Base-by-base conservation (phyloP, 306 rosid genomes). In the Inga oerstediana region DNA sequence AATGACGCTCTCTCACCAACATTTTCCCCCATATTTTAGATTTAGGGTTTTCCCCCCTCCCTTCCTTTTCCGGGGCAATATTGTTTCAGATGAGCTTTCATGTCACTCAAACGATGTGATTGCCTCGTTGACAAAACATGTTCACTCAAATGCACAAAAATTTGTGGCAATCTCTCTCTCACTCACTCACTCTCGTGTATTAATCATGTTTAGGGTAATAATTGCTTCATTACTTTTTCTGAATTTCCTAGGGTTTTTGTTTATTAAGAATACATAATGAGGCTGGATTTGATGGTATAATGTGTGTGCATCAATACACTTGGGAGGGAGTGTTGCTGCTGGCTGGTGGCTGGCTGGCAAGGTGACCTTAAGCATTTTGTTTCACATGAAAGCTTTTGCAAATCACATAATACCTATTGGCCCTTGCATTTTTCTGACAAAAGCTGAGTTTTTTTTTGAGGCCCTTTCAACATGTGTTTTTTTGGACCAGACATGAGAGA, bases 71-170 rank as follows among this genome's bases (percentile, higher is more conserved):
- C 44, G 34, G 78, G 20, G 48, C 61, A 58, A 68, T 1, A 16
- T 67, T 77, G 88, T 75, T 86, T 44, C 37, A 17, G 90, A 82
- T 89, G 51, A 79, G 81, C 90, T 88, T 90, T 93, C 88, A 74
- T 85, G 83, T 89, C 89, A 84, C 75, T 88, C 89, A 87, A 87
- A 84, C 88, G 88, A 35, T 81, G 89, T 92, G 89, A 93, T 91
- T 89, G 87, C 87, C 91, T 81, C 76, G 88, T 90, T 92, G 94
- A 91, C 87, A 86, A 88, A 87, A 78, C 20, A 77, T 56, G 78
- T 83, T 85, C 44, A 81, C 81, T 82, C 88, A 72, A 39, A 75
- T 81, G 86, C 86, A 80, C 83, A 44, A 61, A 22, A 76, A 39
- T 76, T 45, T 69, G 80, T 49, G 79, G 79, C 74, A 70, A 78